Base-by-base conservation (phyloP, 495 filamentous ascomycete species). In the Talaromyces wortmannii region DNA sequence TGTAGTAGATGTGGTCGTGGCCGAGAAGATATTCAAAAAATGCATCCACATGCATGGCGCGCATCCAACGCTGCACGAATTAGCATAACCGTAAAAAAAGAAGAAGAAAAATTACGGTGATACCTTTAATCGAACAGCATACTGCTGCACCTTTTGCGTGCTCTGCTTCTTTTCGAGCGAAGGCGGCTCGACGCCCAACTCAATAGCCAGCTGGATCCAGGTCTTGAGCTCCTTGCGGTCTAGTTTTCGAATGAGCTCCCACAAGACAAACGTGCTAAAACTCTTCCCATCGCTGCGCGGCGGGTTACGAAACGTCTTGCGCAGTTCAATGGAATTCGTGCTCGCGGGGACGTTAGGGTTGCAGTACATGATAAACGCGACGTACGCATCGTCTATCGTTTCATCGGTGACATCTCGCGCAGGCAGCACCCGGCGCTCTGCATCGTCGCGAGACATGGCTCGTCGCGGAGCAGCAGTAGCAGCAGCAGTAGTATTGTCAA, bases 91-190 rank as follows among this genome's bases (percentile, higher is more conserved):
- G n/a, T n/a, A n/a, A n/a, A n/a, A n/a, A n/a, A n/a, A n/a, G n/a
- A n/a, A n/a, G n/a, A n/a, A n/a, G n/a, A n/a, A n/a, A n/a, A n/a
- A n/a, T n/a, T n/a, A n/a, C n/a, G n/a, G n/a, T n/a, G n/a, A n/a
- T n/a, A 92, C 90, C 83, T 97, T 97, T 45, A 97, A 73, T 50
- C 94, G 78, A 33, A 97, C 94, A 49, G 91, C 90, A 72, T 98
- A 98, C 64, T 98, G 94, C 68, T 97, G 92, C 40, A 98, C 90
- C 67, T 96, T 98, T 68, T 98, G 94, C 2, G 91, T 85, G 65
- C 91, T 96, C 69, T 97, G 90, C 16, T 91, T 90, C 71, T 94
- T 92, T 50, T 88, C 85, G 55, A 83, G 69, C 56, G 85, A 86
- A 12, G 94, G 95, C 30, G 86, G 88, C 60, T 96, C 92, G 2